Percentiles rank a stretch among this genome's conserved stretches.
Conservation (phyloP, 805 yeast species). For the Candida gorgasii region DNA sequence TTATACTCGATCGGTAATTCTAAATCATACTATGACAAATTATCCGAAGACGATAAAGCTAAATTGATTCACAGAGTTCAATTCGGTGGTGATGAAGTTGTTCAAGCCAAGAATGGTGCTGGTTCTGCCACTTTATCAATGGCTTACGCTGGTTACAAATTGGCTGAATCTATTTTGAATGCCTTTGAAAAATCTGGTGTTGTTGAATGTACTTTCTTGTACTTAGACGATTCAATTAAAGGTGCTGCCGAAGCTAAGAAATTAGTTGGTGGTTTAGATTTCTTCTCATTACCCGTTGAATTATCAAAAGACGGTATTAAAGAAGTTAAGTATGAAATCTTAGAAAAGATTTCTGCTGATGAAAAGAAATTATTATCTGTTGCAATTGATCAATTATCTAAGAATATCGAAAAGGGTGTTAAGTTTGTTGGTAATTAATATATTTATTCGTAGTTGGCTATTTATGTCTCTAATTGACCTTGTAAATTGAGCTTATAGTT, state of each 20-base stretch:
- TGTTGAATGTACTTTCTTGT: conserved; percentile 53
- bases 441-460: neutral
- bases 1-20: conserved; percentile 55
- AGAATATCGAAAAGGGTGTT: conserved; percentile 61
- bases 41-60: conserved; percentile 62
- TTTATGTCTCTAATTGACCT: no score
- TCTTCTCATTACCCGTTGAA: conserved; percentile 64
- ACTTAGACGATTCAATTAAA: conserved; percentile 48
- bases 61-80: conserved; percentile 85
- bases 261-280: conserved; percentile 45
- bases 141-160: conserved; percentile 83
- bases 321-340: conserved; percentile 53
- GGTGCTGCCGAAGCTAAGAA: conserved; percentile 55
- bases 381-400: conserved; percentile 54
- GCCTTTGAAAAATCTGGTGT: conserved; percentile 44
- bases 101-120: conserved; percentile 79
- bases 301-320: conserved; percentile 57
- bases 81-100: conserved; percentile 90
- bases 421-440: conserved; percentile 30
- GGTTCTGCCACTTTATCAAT: conserved; percentile 85
- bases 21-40: conserved; percentile 34
- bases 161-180: conserved; percentile 66
- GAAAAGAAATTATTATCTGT: conserved; percentile 58
- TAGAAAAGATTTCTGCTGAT: conserved; percentile 47
- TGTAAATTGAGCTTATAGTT: no score